Evolutionary conservation across 1,139 yeast genomes (phyloP), one percentile per base, ranked within the genome.

Genomic region (Diutina pseudorugosa): DNA sequence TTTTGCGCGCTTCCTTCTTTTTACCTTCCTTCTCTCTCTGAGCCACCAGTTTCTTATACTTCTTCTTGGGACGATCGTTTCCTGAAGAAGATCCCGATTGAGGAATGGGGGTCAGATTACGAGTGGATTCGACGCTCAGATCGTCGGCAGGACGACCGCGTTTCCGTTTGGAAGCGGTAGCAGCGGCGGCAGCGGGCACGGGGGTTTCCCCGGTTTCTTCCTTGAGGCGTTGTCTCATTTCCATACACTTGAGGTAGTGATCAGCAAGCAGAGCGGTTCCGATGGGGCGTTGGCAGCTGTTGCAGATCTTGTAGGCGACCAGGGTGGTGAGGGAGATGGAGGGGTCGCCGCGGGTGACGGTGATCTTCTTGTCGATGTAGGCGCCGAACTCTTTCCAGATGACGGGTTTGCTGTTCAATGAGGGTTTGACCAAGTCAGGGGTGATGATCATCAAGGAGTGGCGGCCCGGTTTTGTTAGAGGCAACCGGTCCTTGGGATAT

Each of bases 341-440:
- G 16, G 65, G 62, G 9, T 57, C 53, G 40, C 55, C 51, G 41
- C 64, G 57, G 67, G 61, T 48, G 72, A 45, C 27, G 23, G 20
- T 75, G 25, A 72, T 64, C 52, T 75, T 67, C 53, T 70, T 72
- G 58, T 81, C 85, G 53, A 82, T 66, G 61, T 75, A 80, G 30
- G 71, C 76, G 5, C 86, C 86, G 51, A 82, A 69, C 55, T 82
- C 86, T 64, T 80, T 79, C 88, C 88, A 82, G 62, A 69, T 67
- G 45, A 60, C 60, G 19, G 59, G 61, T 54, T 61, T 62, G 51
- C 58, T 59, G 51, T 55, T 56, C 20, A 42, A 18, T 11, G 54
- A 18, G 16, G 52, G 52, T 16, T 43, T 43, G n/a, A 53, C 56
- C 48, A 56, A 56, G 19, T 53, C 51, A 41, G 56, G 55, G 25